Base-by-base conservation (phyloP, 345 rosid genomes). In the Firmiana major region DNA sequence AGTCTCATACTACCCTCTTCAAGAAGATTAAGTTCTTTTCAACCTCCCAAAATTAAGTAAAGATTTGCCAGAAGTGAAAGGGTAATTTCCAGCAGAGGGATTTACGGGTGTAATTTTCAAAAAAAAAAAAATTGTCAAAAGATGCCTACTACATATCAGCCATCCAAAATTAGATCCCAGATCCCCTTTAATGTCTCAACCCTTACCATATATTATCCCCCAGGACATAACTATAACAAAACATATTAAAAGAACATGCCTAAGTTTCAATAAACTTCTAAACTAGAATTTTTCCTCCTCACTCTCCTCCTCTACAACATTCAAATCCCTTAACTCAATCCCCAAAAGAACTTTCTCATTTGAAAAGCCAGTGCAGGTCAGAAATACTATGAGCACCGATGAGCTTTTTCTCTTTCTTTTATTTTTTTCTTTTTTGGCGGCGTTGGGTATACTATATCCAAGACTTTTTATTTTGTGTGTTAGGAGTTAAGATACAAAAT, bases 161-260 rank as follows among this genome's bases (percentile, higher is more conserved):
- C 7, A 26, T 69, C 22, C 22, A 46, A 26, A 24, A 46, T 28
- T 34, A 69, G 17, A 48, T 48, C 11, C 40, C 40, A 1, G 15
- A 46, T 31, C 55, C 58, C 73, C 73, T 69, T 69, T 69, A 48
- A 26, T 70, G 42, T 28, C 74, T 31, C 34, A 31, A 48, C 16
- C 74, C 22, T 40, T 49, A 31, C 58, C 22, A 70, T 21, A 49
- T 28, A 43, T 43, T 21, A 8, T 19, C 59, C 73, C 16, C 42
- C 72, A 9, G 22, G 36, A 67, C 10, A 22, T 22, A 28, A 70
- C 38, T 48, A 49, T 15, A 16, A 70, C 26, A 49, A 49, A 28
- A 28, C 11, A 11, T 1, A 48, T 46, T 31, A 48, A 26, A 16
- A 31, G 34, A 31, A 69, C 58, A 69, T 48, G 73, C 42, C 24